Percentiles rank a stretch among this genome's conserved stretches.
phyloP scores from a whole-genome alignment of 305 asterid species.

The Fraxinus platypoda region DNA sequence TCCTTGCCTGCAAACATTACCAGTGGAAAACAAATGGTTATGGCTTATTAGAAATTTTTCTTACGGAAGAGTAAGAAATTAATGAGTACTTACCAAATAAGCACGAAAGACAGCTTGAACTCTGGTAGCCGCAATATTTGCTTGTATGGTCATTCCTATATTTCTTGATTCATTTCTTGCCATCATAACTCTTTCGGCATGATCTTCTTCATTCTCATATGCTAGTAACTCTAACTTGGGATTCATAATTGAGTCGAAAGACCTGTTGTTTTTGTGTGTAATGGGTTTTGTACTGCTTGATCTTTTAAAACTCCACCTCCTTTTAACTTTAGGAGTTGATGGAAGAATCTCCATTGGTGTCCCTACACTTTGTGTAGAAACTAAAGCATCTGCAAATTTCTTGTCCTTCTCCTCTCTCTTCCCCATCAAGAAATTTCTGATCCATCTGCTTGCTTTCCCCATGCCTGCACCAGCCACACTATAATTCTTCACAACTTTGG shows the following conservation, averaged over 20 bases:
- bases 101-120: constrained; percentile 71
- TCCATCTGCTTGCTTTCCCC: constrained; percentile 79
- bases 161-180: constrained; percentile 14
- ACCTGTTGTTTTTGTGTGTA: constrained; percentile 33
- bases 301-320: constrained; percentile 74
- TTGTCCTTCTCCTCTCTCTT: constrained; percentile 49
- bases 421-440: constrained; percentile 61
- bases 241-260: constrained; percentile 46
- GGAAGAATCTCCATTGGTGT: constrained; percentile 16
- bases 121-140: constrained; percentile 58
- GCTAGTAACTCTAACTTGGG: constrained; percentile 34
- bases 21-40: constrained; percentile 10
- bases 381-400: constrained; percentile 31
- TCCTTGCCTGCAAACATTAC: constrained; percentile 55
- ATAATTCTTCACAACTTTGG: constrained; percentile 6
- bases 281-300: constrained; percentile 31
- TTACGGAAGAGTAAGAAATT: not conserved
- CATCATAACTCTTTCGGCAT: constrained; percentile 13
- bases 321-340: constrained; percentile 38
- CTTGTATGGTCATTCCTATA: constrained; percentile 6
- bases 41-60: not conserved
- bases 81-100: constrained; percentile 47
- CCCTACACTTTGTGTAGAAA: constrained; percentile 21
- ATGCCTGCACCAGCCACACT: constrained; percentile 25
- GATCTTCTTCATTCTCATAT: constrained; percentile 34